Evolutionary conservation across 441 rosid genomes (phyloP).

Genomic region (Aleurites moluccanus): DNA sequence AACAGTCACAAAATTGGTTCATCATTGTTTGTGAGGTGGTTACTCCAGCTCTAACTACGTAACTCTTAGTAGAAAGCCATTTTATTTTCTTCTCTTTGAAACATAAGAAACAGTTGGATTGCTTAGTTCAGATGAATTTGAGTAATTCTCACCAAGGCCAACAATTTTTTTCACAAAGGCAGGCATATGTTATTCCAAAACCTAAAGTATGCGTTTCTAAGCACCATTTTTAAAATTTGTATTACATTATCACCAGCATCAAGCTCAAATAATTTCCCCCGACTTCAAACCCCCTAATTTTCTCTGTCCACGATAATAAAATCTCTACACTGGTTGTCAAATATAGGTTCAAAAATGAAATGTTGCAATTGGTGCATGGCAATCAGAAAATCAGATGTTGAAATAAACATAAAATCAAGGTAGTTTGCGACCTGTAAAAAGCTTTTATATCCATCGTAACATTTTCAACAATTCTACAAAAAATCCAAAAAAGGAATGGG

Average conservation of each 20-base stretch:
- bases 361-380: background rate
- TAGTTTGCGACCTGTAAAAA: background rate
- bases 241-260: background rate
- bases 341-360: too few species aligned
- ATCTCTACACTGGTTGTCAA: background rate
- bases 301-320: background rate
- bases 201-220: too few species aligned
- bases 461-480: conserved; percentile 6
- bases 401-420: background rate
- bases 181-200: background rate
- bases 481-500: background rate
- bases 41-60: background rate
- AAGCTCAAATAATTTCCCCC: background rate
- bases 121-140: background rate
- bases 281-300: background rate
- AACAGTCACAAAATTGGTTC: background rate
- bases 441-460: background rate
- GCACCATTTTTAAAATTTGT: background rate
- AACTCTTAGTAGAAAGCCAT: background rate
- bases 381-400: background rate
- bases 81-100: background rate
- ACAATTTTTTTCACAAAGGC: background rate
- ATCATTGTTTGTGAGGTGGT: background rate
- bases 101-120: background rate
- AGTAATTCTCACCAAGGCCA: background rate